Conservation (phyloP, 148 eudicot species). For the Fallopia convolvulus region DNA sequence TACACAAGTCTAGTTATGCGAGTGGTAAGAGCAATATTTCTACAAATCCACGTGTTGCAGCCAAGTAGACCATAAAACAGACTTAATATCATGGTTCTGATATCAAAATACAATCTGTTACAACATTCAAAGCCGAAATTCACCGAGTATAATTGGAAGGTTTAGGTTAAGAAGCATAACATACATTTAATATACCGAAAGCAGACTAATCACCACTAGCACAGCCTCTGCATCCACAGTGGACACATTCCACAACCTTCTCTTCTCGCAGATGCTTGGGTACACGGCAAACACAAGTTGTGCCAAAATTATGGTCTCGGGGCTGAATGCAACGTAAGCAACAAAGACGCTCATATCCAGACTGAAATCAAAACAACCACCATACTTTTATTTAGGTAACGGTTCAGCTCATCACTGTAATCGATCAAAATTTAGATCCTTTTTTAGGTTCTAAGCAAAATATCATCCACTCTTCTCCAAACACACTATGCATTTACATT, state of each 20-base stretch:
- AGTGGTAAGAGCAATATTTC: too few species aligned
- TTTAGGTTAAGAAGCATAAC: neutral
- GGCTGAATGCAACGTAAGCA: slow-evolving; percentile 70
- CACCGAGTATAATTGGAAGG: neutral
- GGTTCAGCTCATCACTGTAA: too few species aligned
- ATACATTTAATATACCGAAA: neutral
- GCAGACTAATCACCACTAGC: slow-evolving; percentile 77
- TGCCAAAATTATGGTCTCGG: slow-evolving; percentile 82
- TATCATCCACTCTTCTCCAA: too few species aligned
- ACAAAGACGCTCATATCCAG: slow-evolving; percentile 37
- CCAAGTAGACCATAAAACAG: neutral
- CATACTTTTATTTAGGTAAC: too few species aligned
- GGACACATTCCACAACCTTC: slow-evolving; percentile 84
- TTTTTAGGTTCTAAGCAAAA: too few species aligned
- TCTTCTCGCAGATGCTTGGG: slow-evolving; percentile 89
- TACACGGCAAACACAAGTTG: slow-evolving; percentile 88
- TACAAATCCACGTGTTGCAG: neutral
- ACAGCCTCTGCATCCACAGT: slow-evolving; percentile 81
- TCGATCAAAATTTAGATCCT: too few species aligned
- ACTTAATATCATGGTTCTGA: neutral
- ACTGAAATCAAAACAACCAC: slow-evolving; percentile 28
- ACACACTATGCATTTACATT: too few species aligned
- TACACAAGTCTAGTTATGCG: too few species aligned
- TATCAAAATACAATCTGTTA: neutral
- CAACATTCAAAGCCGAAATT: neutral